A percentile compares a stretch with the other conserved stretches of the same genome.
Evolutionary conservation across 139 green algal genomes (phyloP).

Genomic region (Choricystis sp.): DNA sequence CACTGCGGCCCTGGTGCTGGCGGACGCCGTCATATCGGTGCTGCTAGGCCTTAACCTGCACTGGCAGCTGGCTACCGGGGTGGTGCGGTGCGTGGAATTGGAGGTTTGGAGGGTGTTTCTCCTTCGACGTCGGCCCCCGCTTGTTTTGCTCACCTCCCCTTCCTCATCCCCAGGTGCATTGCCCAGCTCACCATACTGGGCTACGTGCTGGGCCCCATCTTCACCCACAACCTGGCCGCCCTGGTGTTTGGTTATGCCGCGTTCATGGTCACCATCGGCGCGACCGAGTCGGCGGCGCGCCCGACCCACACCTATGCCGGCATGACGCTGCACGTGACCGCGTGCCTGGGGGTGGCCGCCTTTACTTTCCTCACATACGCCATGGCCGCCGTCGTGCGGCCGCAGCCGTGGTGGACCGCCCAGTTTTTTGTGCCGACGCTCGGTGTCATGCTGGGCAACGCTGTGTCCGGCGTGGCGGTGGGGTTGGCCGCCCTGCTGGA

Average conservation of each 20-base stretch:
- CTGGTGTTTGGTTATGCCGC: conserved; percentile 34
- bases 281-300: conserved; percentile 43
- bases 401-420: conserved; percentile 41
- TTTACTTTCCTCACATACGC: conserved; percentile 26
- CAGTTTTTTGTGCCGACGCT: conserved; percentile 46
- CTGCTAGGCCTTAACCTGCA: conserved; percentile 24
- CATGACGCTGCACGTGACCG: conserved; percentile 33
- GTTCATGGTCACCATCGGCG: conserved; percentile 54
- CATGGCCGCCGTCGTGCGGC: conserved; percentile 32
- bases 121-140: background rate
- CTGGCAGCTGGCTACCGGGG: conserved; percentile 13
- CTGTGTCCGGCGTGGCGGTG: conserved; percentile 49
- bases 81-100: conserved; percentile 9
- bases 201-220: conserved; percentile 60
- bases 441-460: conserved; percentile 72
- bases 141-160: background rate
- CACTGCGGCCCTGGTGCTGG: conserved; percentile 12
- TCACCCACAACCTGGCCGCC: conserved; percentile 26
- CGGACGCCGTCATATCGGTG: conserved; percentile 19
- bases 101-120: background rate
- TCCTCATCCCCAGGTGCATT: conserved; percentile 15
- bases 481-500: conserved; percentile 43
- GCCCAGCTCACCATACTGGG: conserved; percentile 51
- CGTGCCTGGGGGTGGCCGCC: conserved; percentile 16
- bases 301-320: conserved; percentile 23